Evolutionary conservation across 2,329 filamentous ascomycete species (phyloP).

Genomic region (Ophiostoma montium): DNA sequence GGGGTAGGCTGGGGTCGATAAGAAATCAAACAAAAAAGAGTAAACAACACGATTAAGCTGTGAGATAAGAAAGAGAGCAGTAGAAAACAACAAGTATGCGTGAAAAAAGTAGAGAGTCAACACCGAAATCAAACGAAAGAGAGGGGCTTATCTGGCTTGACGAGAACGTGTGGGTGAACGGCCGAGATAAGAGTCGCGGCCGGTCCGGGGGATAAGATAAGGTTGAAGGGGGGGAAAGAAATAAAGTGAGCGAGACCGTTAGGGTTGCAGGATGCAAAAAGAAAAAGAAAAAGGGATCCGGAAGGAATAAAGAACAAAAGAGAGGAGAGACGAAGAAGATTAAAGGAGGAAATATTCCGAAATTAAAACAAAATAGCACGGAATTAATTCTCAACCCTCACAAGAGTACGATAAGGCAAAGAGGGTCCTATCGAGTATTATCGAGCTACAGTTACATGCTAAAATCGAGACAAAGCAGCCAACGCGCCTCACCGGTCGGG

Average conservation of each 20-base stretch:
- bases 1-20: background rate
- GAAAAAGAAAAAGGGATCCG: too few relatives aligned
- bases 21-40: background rate
- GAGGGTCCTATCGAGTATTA: too few relatives aligned
- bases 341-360: too few relatives aligned
- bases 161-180: background rate
- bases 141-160: background rate
- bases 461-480: too few relatives aligned
- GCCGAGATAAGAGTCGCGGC: background rate
- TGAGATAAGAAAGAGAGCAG: background rate
- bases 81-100: background rate
- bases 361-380: too few relatives aligned
- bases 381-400: too few relatives aligned
- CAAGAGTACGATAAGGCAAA: too few relatives aligned
- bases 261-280: too few relatives aligned
- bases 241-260: background rate
- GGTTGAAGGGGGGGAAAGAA: background rate
- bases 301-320: background rate
- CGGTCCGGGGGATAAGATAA: background rate
- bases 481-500: too few relatives aligned
- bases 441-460: too few relatives aligned
- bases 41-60: background rate
- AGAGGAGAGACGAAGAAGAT: background rate
- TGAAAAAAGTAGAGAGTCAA: background rate
- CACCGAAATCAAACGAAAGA: background rate